Base-by-base conservation (phyloP, 257 asterid species). In the Solanum microdontum region DNA sequence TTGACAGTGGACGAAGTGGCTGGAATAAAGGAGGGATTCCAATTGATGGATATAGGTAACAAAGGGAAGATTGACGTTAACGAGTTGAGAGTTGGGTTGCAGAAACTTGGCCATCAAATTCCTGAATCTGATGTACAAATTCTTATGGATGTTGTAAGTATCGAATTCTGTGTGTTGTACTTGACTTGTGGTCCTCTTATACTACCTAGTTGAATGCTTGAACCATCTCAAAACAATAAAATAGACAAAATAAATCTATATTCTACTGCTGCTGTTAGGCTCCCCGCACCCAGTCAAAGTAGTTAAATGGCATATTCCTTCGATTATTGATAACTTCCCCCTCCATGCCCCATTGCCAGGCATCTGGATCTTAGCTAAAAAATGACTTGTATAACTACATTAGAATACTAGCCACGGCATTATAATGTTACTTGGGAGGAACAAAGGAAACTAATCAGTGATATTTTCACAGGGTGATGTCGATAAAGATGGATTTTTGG, bases 401-500 rank as follows among this genome's bases (percentile, higher is more conserved):
- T 6, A 76, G 23, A 36, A n/a, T 37, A 37, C 15, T 37, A 76
- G 11, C 21, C 32, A n/a, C 6, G 23, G 7, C 32, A 37, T 37
- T 80, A 48, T 80, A 9, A 28, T 45, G 68, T 5, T 80, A 80
- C 40, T 17, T 45, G 28, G 19, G 40, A 26, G 68, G 62, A 14
- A 45, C 39, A 15, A 62, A 28, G 68, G 68, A 28, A 43, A 80
- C 40, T 80, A 80, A 80, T 45, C 88, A 14, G 33, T 87, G 32
- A 24, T 60, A 60, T 9, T 79, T 79, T 87, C 58, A 88, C 91
- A 94, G 97, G 97, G 94, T 14, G 97, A 94, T 80, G 91, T 92
- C 33, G 92, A 94, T 82, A 92, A 92, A 88, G 95, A 94, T 88
- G 97, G 97, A 69, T 90, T 80, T 90, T 92, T 94, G 6, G 92